Conservation (phyloP, 1,284 basidiomycete species). For the Agaricales sp. region DNA sequence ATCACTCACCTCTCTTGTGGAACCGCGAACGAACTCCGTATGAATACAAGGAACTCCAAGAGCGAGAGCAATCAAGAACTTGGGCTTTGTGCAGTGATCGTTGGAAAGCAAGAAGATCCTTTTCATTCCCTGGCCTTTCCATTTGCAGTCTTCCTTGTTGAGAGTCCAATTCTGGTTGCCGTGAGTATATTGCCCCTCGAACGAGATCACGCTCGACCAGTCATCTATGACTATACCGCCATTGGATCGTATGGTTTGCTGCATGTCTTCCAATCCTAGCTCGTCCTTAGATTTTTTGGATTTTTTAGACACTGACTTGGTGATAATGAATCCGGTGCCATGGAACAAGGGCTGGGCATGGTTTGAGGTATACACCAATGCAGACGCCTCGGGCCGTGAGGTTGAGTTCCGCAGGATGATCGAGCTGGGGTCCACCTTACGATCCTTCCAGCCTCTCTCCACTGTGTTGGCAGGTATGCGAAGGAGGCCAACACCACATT, state of each 20-base stretch:
- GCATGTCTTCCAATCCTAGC: conserved; percentile 27
- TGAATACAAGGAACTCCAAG: conserved; percentile 81
- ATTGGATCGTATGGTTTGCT: conserved; percentile 33
- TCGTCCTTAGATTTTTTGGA: conserved; percentile 6
- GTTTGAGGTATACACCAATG: not conserved
- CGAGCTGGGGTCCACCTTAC: conserved; percentile 26
- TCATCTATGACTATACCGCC: conserved; percentile 59
- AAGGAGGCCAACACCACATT: conserved; percentile 12
- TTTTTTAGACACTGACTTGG: conserved; percentile 4
- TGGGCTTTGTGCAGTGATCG: conserved; percentile 56
- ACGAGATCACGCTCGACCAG: conserved; percentile 55
- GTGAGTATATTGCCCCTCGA: conserved; percentile 35
- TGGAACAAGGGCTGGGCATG: not conserved
- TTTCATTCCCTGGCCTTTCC: conserved; percentile 27
- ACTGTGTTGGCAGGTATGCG: conserved; percentile 33
- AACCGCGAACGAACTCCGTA: conserved; percentile 46
- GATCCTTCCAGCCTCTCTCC: conserved; percentile 40
- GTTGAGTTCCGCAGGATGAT: conserved; percentile 25
- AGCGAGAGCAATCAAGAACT: conserved; percentile 74
- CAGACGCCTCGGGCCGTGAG: not conserved
- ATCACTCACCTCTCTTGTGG: conserved; percentile 28
- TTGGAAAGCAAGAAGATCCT: conserved; percentile 65
- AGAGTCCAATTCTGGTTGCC: conserved; percentile 36
- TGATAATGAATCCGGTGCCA: not conserved
- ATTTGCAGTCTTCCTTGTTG: conserved; percentile 30